phyloP scores from a whole-genome alignment of 805 yeast genomes.

The Zygotorulaspora chibaensis region DNA sequence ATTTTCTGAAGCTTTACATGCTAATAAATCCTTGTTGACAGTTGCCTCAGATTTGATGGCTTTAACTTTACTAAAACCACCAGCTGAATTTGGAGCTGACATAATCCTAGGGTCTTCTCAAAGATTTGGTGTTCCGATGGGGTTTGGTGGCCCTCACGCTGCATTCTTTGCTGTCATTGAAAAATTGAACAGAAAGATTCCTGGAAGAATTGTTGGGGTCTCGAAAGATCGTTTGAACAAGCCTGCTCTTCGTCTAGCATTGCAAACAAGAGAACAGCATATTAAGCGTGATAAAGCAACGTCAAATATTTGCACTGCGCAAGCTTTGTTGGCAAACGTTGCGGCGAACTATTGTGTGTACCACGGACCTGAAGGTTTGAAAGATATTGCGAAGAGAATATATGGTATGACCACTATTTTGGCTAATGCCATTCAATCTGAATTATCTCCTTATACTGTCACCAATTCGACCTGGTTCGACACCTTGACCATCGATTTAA shows the following conservation, averaged over 20 bases:
- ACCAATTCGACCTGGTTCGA: conserved; percentile 73
- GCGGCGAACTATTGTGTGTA: conserved; percentile 94
- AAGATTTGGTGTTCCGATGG: conserved; percentile 96
- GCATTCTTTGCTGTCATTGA: conserved; percentile 91
- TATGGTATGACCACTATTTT: conserved; percentile 69
- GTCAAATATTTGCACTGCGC: conserved; percentile 96
- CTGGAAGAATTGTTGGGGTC: conserved; percentile 93
- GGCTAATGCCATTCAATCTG: conserved; percentile 50
- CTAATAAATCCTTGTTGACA: conserved; percentile 67
- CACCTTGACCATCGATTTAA: conserved; percentile 65
- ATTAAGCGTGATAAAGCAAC: conserved; percentile 97
- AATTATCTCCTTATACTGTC: conserved; percentile 43
- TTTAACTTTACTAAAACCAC: conserved; percentile 78
- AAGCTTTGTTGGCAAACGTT: conserved; percentile 91
- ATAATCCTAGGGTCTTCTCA: conserved; percentile 90
- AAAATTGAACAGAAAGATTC: conserved; percentile 82
- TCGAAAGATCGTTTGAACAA: conserved; percentile 88
- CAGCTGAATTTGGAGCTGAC: conserved; percentile 84
- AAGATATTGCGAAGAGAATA: conserved; percentile 70
- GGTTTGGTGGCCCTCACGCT: conserved; percentile 98
- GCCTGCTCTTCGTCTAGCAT: conserved; percentile 84
- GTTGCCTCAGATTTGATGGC: conserved; percentile 94
- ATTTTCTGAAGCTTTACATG: conserved; percentile 64
- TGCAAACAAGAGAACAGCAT: conserved; percentile 98
- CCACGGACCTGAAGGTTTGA: conserved; percentile 88